Evolutionary conservation across 352 stramenopile genomes (phyloP), one percentile per base, ranked within the genome.

Genomic region (Pythium brassicae): DNA sequence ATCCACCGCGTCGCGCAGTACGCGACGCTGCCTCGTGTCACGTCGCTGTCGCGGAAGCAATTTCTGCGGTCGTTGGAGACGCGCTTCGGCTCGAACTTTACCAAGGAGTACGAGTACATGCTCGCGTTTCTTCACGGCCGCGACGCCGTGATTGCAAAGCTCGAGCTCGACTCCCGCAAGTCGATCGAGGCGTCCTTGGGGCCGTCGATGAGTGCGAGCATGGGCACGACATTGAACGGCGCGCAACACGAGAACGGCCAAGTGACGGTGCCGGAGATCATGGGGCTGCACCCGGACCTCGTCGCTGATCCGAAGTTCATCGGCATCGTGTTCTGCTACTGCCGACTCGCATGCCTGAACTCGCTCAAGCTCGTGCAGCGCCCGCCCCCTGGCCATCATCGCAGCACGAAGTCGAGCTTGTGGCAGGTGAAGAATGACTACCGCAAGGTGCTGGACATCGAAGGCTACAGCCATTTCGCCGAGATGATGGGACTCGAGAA

Each of bases 391-490:
- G 76, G 78, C 1, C 70, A 86, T 52, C 70, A 74, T 53, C 73
- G 76, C 40, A 67, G 65, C 25, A 55, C 68, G 39, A 92, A 92
- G 61, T 89, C 84, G 23, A 91, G 78, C 37, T 68, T 92, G 55
- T 84, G 76, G 69, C 77, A 91, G 63, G 79, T 94, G 42, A 94
- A 94, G 68, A 74, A 81, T 26, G 83, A 94, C 57, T 89, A 88
- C 44, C 65, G 78, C 23, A 84, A 84, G 49, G 79, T 94, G 40
- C 72, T 94, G 20, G 76, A 92, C 51, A 89, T 78, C 49, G 81
- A 94, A 59, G 78, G 81, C 34, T 85, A 76, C 42, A 57, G 67
- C 44, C 72, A 85, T 32, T 92, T 76, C 55, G 83, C 78, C 26
- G 83, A 90, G 65, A 86, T 90, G 71, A 68, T 92, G 65, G 83